Evolutionary conservation across 257 asterid species (phyloP).

Genomic region (Plectranthus barbatus): DNA sequence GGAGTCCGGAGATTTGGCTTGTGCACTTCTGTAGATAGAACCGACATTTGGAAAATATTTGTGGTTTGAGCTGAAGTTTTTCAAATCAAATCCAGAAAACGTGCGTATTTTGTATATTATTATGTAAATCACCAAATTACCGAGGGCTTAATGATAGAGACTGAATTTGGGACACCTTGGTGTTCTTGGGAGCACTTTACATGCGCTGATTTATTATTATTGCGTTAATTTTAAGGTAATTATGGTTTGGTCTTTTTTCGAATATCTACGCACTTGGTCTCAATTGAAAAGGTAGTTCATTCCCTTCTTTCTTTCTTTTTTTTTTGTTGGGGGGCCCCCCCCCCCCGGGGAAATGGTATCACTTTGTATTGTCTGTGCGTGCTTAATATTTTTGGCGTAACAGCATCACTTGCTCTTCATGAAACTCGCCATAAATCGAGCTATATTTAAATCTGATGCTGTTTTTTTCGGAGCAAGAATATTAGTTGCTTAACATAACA

Average conservation of each 20-base stretch:
- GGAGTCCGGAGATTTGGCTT: neutral
- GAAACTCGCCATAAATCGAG: neutral
- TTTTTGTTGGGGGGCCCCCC: no score
- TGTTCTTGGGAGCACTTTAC: neutral
- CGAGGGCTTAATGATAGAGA: neutral
- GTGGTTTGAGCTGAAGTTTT: neutral
- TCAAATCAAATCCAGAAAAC: neutral
- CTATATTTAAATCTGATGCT: neutral
- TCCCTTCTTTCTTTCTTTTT: no score
- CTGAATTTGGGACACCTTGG: neutral
- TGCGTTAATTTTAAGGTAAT: neutral
- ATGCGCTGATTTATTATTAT: neutral
- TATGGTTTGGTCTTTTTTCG: no score
- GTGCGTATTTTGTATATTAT: neutral
- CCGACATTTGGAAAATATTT: conserved; percentile 7
- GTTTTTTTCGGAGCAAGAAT: neutral
- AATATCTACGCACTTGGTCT: neutral
- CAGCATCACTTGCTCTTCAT: neutral
- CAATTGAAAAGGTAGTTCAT: neutral
- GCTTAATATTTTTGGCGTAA: no score
- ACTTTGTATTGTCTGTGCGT: no score
- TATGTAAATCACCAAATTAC: neutral
- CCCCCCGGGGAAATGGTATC: no score
- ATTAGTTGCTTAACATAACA: neutral
- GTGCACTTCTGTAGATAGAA: neutral